These are phyloP conservation scores for Saxophila tyrrhenica DNA, from an alignment of 495 filamentous ascomycete genomes.

Conservation along the genomic window DNA sequence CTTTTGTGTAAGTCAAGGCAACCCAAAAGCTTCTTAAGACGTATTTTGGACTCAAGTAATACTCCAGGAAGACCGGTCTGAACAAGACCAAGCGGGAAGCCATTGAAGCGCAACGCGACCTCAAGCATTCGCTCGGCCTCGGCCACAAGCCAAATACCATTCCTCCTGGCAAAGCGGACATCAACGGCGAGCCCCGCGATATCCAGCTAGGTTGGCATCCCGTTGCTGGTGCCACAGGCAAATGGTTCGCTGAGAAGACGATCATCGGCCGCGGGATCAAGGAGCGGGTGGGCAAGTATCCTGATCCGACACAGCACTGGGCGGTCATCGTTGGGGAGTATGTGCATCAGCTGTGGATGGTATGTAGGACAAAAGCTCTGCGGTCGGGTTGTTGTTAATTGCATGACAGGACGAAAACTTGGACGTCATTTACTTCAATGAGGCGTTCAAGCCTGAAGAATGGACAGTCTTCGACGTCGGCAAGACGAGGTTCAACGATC, in stretches of 20 bases:
- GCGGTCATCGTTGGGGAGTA: not conserved
- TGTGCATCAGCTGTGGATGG: slow-evolving; percentile 3
- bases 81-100: not conserved
- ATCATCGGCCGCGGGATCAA: not conserved
- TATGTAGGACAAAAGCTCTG: not conserved
- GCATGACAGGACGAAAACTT: not conserved
- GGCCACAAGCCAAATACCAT: not conserved
- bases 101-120: not conserved
- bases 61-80: not conserved
- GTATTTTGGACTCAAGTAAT: not conserved
- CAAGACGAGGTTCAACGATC: slow-evolving; percentile 3
- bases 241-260: slow-evolving; percentile 3
- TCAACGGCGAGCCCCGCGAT: not conserved
- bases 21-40: too few species aligned
- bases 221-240: not conserved
- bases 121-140: not conserved
- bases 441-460: not conserved
- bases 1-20: not conserved
- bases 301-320: slow-evolving; percentile 2
- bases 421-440: slow-evolving; percentile 1
- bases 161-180: not conserved
- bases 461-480: not conserved
- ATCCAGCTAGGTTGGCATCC: slow-evolving; percentile 1
- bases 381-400: not conserved
- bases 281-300: not conserved